Evolutionary conservation across 495 filamentous ascomycete genomes (phyloP).

Genomic region (Lasiosphaeria miniovina): DNA sequence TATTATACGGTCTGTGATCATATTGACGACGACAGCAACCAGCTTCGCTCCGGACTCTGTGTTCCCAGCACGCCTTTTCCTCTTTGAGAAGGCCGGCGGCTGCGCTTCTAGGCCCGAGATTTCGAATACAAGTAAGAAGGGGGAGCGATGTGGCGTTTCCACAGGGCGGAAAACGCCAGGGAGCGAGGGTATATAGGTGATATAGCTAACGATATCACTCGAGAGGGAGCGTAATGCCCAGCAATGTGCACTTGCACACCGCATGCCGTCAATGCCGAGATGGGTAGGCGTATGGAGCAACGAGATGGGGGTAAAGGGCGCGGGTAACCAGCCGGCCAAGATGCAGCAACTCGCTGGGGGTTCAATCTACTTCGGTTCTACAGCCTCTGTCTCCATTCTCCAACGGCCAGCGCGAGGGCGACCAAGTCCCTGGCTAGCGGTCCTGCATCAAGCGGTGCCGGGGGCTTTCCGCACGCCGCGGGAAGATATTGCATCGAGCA

Average conservation of each 20-base stretch:
- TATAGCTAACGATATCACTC: not conserved
- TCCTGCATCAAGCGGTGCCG: slow-evolving; percentile 9
- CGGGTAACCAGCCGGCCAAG: slow-evolving; percentile 1
- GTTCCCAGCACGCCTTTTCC: not conserved
- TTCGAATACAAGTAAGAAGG: not conserved
- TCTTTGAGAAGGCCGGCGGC: not conserved
- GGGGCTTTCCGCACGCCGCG: slow-evolving; percentile 3
- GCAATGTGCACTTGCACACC: slow-evolving; percentile 3
- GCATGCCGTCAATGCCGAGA: slow-evolving; percentile 10
- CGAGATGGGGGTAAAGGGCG: slow-evolving; percentile 6
- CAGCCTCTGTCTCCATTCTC: not conserved
- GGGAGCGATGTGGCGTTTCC: not conserved
- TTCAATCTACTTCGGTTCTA: slow-evolving; percentile 12
- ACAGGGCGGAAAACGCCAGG: not conserved
- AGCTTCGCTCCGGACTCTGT: not conserved
- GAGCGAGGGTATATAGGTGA: slow-evolving; percentile 7
- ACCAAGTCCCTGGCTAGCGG: slow-evolving; percentile 13
- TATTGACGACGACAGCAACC: not conserved
- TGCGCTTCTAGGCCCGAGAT: not conserved
- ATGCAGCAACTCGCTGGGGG: slow-evolving; percentile 4
- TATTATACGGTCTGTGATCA: slow-evolving; percentile 28
- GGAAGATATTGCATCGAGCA: slow-evolving; percentile 8
- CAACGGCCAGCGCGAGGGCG: not conserved
- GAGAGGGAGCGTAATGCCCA: not conserved
- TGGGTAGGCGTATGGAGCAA: not conserved